A percentile compares a stretch with the other conserved stretches of the same genome.
Evolutionary conservation across 202 grass and related monocot species (phyloP).

Genomic region (Elaeis oleifera): DNA sequence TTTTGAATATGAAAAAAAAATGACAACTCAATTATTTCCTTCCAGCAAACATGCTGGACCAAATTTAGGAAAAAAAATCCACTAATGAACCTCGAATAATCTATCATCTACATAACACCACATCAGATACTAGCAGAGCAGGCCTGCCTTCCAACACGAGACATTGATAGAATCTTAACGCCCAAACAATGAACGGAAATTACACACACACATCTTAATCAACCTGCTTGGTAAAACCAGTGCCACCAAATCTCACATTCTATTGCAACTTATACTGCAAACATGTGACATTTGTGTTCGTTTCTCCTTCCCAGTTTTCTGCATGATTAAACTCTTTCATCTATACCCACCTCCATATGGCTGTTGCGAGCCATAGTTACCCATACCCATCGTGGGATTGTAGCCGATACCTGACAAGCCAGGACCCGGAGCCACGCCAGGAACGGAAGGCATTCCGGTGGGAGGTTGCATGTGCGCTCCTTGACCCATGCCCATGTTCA

Average conservation of each 20-base stretch:
- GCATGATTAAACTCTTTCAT: slow-evolving; percentile 29
- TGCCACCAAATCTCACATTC: too few species aligned
- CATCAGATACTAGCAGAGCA: slow-evolving; percentile 22
- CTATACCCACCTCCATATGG: slow-evolving; percentile 70
- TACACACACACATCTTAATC: too few species aligned
- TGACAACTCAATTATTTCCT: slow-evolving; percentile 32
- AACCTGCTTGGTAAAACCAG: too few species aligned
- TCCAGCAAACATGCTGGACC: slow-evolving; percentile 53
- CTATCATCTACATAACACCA: slow-evolving; percentile 22
- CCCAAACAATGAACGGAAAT: too few species aligned
- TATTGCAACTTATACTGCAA: neutral
- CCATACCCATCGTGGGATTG: slow-evolving; percentile 63
- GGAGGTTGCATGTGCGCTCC: slow-evolving; percentile 36
- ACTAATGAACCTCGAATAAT: slow-evolving; percentile 7
- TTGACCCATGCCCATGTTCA: slow-evolving; percentile 10
- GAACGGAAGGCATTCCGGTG: slow-evolving; percentile 48
- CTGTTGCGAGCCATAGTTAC: slow-evolving; percentile 57
- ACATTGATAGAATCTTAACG: too few species aligned
- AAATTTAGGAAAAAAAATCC: slow-evolving; percentile 23
- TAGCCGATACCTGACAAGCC: slow-evolving; percentile 54
- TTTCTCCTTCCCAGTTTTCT: slow-evolving; percentile 14
- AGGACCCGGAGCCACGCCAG: slow-evolving; percentile 35
- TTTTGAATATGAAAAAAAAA: too few species aligned
- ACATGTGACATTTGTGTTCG: slow-evolving; percentile 28
- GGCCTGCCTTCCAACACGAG: slow-evolving; percentile 5